A percentile compares a stretch with the other conserved stretches of the same genome.
These are phyloP conservation scores for Pulveroboletus sp. DNA, from an alignment of 768 basidiomycete species.

Conservation along the genomic window DNA sequence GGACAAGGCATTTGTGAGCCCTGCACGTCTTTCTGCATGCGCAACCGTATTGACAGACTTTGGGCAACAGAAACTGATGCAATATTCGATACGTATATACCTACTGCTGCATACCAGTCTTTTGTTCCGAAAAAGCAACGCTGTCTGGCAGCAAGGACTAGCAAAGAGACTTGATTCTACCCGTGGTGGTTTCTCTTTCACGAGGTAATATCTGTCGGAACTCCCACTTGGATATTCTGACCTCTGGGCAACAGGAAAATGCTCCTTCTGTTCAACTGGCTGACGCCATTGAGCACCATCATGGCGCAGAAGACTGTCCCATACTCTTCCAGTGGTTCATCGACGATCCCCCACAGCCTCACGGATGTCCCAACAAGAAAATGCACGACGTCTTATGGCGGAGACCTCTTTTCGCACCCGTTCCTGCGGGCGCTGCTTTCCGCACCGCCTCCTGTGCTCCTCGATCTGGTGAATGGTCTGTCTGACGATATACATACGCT, in stretches of 20 bases:
- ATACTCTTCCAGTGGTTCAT: conserved; percentile 42
- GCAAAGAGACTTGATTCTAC: conserved; percentile 54
- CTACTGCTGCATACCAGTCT: conserved; percentile 65
- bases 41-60: not conserved
- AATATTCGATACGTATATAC: conserved; percentile 77
- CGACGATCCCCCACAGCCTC: conserved; percentile 21
- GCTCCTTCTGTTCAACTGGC: conserved; percentile 82
- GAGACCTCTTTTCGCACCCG: conserved; percentile 43
- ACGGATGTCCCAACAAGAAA: conserved; percentile 9
- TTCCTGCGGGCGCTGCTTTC: conserved; percentile 75
- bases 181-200: conserved; percentile 64
- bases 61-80: conserved; percentile 70
- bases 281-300: conserved; percentile 69
- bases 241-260: conserved; percentile 54
- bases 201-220: conserved; percentile 48
- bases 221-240: conserved; percentile 1
- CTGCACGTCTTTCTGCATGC: not conserved
- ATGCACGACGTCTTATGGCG: conserved; percentile 6
- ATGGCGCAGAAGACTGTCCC: conserved; percentile 68
- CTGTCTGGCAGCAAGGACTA: conserved; percentile 55
- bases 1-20: conserved; percentile 81
- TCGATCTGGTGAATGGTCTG: conserved; percentile 71
- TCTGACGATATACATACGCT: conserved; percentile 83
- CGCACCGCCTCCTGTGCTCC: conserved; percentile 77
- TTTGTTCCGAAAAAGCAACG: conserved; percentile 41